Conservation (phyloP, 495 filamentous ascomycete species). For the Rostrohypoxylon terebratum region DNA sequence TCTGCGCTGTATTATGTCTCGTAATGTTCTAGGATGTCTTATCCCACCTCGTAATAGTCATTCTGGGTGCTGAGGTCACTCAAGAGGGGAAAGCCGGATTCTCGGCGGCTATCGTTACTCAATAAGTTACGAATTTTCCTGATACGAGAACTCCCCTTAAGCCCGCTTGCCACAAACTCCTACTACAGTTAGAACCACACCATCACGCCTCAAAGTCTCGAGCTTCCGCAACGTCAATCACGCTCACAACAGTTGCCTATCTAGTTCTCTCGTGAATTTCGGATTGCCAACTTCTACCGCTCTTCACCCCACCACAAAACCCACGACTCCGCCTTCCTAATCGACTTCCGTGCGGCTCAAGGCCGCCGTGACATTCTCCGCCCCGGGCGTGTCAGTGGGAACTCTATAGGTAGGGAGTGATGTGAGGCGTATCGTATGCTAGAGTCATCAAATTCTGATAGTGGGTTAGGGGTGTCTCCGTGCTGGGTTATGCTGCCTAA, state of each 20-base stretch:
- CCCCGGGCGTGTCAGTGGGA: not conserved
- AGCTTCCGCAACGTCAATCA: conserved; percentile 11
- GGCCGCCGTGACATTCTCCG: conserved; percentile 16
- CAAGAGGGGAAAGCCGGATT: conserved; percentile 13
- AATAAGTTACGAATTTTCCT: conserved; percentile 4
- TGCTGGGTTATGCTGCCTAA: not conserved
- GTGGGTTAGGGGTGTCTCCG: not conserved
- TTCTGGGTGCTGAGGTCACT: conserved; percentile 9
- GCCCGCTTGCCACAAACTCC: conserved; percentile 13
- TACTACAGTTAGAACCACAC: conserved; percentile 13
- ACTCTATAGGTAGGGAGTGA: not conserved
- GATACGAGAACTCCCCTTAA: conserved; percentile 20
- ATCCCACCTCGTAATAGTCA: conserved; percentile 14
- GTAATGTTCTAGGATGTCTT: conserved; percentile 5
- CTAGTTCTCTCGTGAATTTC: conserved; percentile 15
- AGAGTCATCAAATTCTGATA: not conserved
- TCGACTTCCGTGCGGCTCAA: conserved; percentile 18
- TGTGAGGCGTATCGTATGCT: not conserved
- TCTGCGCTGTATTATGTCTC: not conserved
- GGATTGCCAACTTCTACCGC: conserved; percentile 29
- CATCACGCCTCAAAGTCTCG: not conserved
- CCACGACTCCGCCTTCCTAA: conserved; percentile 23
- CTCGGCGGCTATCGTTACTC: conserved; percentile 23
- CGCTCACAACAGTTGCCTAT: conserved; percentile 20
- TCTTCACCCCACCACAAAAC: conserved; percentile 26